Evolutionary conservation across 176 grass and related monocot genomes (phyloP), one percentile per base, ranked within the genome.

Genomic region (Bothriochloa decipiens): DNA sequence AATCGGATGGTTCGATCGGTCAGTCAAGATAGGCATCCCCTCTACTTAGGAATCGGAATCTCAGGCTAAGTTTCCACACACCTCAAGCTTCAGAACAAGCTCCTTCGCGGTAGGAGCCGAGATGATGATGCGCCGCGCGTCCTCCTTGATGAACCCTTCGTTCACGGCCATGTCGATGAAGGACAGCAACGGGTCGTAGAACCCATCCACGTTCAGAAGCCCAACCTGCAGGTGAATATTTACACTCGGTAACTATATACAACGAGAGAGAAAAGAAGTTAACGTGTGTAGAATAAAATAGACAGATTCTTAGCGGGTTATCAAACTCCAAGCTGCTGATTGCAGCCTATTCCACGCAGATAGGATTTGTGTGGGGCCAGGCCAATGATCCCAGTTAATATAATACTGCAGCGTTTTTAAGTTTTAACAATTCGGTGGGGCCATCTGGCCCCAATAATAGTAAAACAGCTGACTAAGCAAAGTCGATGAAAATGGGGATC

Each of bases 161-260:
- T 86, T 85, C 7, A 98, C 93, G 0, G 96, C 96, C 93, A 87
- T 55, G 84, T 98, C 96, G 41, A 98, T 91, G 86, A 98, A 98
- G 11, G 91, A 88, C 55, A 98, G 88, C 10, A 98, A 75, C 8
- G 91, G 92, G 41, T 98, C 89, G 25, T 98, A 98, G 76, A 93
- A 98, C 1, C 96, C 96, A 12, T 98, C 96, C 20, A 98, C 93
- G 61, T 98, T 98, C 81, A 98, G 80, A 13, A 98, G 87, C 1
- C 96, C 96, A 29, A 98, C 91, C 96, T 98, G 88, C 58, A 26
- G 58, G 3, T 65, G 63, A 83, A 76, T 60, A 43, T 69, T 72
- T 47, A 81, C 29, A 45, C 8, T 15, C 7, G n/a, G 22, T 87
- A 80, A 10, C 11, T 37, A 45, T 46, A 46, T 6, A 55, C 52